phyloP scores from a whole-genome alignment of 805 yeast species.

The Saturnispora bothae region DNA sequence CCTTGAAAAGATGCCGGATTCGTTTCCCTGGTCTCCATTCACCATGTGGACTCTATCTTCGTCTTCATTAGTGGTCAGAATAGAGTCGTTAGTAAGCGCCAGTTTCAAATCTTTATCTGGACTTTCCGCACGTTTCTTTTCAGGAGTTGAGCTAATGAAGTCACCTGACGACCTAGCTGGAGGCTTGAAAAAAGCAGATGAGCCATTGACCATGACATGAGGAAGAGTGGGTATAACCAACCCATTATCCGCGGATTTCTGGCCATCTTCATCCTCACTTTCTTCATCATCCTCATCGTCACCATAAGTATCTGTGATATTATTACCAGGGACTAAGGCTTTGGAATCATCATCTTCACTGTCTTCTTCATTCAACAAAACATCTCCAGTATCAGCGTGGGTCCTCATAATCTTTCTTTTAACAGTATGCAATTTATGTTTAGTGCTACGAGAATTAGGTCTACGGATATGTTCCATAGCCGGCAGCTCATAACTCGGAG shows the following conservation, averaged over 20 bases:
- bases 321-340: background rate
- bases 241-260: too few relatives aligned
- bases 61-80: too few relatives aligned
- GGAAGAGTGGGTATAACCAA: too few relatives aligned
- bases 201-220: background rate
- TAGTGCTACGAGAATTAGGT: background rate
- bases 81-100: too few relatives aligned
- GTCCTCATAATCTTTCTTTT: background rate
- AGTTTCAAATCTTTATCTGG: too few relatives aligned
- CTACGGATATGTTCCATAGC: background rate
- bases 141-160: background rate
- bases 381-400: background rate
- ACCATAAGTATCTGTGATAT: background rate
- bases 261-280: too few relatives aligned
- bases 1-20: constrained; percentile 20
- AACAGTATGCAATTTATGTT: background rate
- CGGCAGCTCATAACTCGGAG: background rate
- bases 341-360: background rate
- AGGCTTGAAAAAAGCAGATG: too few relatives aligned
- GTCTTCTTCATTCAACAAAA: background rate
- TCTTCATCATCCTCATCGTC: background rate
- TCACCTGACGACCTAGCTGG: too few relatives aligned
- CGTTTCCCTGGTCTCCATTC: too few relatives aligned
- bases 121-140: too few relatives aligned
- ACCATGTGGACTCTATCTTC: too few relatives aligned